These are phyloP conservation scores for Butyriboletus loyo DNA, from an alignment of 768 basidiomycete species.

Conservation along the genomic window DNA sequence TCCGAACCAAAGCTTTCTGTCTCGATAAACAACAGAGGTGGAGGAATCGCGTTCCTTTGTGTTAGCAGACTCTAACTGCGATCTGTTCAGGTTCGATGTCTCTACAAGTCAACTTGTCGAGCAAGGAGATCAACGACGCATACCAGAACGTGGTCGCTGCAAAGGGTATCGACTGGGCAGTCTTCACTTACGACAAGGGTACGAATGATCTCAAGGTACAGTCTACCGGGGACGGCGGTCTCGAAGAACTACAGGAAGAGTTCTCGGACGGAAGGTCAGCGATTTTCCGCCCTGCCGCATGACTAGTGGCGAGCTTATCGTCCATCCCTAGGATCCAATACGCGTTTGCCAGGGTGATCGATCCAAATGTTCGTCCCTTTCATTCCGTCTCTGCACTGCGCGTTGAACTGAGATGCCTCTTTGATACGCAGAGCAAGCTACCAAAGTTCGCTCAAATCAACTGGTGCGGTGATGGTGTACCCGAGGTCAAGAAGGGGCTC, in stretches of 20 bases:
- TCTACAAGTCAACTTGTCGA: constrained; percentile 74
- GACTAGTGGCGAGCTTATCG: constrained; percentile 4
- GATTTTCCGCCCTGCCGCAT: not conserved
- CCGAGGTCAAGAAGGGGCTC: constrained; percentile 86
- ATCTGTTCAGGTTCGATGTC: constrained; percentile 49
- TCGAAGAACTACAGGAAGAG: constrained; percentile 90
- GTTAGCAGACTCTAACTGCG: not conserved
- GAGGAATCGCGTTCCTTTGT: too few relatives aligned
- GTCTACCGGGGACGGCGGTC: constrained; percentile 77
- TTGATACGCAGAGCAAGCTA: constrained; percentile 58
- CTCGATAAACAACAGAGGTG: not conserved
- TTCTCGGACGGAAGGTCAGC: constrained; percentile 89
- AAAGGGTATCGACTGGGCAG: constrained; percentile 68
- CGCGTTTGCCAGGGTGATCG: constrained; percentile 81
- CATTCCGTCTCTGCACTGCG: not conserved
- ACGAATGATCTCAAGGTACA: constrained; percentile 88
- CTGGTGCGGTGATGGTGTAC: constrained; percentile 98
- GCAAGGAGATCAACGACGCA: constrained; percentile 65
- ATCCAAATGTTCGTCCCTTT: constrained; percentile 64
- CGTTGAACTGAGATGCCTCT: not conserved
- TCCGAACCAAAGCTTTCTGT: not conserved
- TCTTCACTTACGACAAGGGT: constrained; percentile 78
- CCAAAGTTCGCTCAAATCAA: constrained; percentile 94
- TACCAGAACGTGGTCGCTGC: constrained; percentile 73
- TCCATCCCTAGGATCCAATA: constrained; percentile 75